Evolutionary conservation across 306 rosid species (phyloP).

Genomic region (Fragaria vesca): DNA sequence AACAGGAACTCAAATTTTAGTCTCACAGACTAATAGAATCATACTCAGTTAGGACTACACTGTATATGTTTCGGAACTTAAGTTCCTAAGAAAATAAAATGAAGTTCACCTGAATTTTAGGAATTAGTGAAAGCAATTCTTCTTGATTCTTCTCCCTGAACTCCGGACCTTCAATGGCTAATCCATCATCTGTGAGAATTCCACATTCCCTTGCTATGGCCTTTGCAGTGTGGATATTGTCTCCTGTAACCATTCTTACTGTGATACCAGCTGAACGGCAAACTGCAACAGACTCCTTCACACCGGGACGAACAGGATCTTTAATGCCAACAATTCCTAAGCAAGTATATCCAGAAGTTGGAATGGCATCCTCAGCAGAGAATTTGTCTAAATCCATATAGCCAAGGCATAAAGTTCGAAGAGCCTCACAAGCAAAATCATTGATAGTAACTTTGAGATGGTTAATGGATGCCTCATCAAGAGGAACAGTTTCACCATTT

Average conservation of each 20-base stretch:
- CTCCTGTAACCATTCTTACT: constrained; percentile 97
- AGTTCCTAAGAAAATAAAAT: constrained; percentile 5
- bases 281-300: constrained; percentile 87
- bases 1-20: constrained; percentile 16
- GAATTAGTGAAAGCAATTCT: constrained; percentile 72
- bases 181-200: constrained; percentile 90
- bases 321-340: constrained; percentile 93
- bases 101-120: constrained; percentile 80
- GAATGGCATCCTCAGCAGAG: constrained; percentile 62
- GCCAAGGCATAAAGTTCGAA: constrained; percentile 91
- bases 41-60: constrained; percentile 7
- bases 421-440: constrained; percentile 87
- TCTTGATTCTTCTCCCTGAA: constrained; percentile 77
- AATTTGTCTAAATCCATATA: constrained; percentile 68
- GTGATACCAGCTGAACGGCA: constrained; percentile 94
- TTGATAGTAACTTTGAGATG: constrained; percentile 59
- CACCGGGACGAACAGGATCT: constrained; percentile 98
- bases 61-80: background rate
- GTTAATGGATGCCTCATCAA: constrained; percentile 61
- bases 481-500: constrained; percentile 72
- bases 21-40: constrained; percentile 22
- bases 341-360: constrained; percentile 75
- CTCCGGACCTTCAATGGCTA: constrained; percentile 96
- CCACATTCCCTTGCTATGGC: constrained; percentile 99
- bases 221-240: constrained; percentile 88